A percentile compares a stretch with the other conserved stretches of the same genome.
Conservation (phyloP, 2,329 filamentous ascomycete species). For the Aspergillus sp. region DNA sequence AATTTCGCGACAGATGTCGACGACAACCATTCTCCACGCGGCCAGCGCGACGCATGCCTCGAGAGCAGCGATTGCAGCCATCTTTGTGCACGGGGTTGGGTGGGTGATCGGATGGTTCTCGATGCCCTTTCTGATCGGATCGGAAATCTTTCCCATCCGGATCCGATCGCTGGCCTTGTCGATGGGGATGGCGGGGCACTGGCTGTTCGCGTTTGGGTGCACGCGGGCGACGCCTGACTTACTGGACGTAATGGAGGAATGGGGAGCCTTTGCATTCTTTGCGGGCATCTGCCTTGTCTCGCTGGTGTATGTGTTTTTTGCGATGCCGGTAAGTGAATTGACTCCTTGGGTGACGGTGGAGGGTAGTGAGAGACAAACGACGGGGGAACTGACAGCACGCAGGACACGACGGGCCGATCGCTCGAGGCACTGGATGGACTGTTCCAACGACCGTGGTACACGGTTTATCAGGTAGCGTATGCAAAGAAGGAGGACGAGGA, state of each 20-base stretch:
- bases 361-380: too few species aligned
- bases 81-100: slow-evolving; percentile 51
- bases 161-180: slow-evolving; percentile 42
- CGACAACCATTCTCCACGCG: slow-evolving; percentile 21
- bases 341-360: too few species aligned
- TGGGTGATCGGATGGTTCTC: slow-evolving; percentile 44
- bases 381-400: neutral
- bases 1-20: slow-evolving; percentile 21
- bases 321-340: slow-evolving; percentile 18
- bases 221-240: slow-evolving; percentile 25
- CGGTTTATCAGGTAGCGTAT: slow-evolving; percentile 21
- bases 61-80: slow-evolving; percentile 45
- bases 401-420: slow-evolving; percentile 24
- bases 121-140: slow-evolving; percentile 50
- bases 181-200: slow-evolving; percentile 29
- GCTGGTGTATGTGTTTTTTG: slow-evolving; percentile 24
- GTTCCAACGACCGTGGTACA: slow-evolving; percentile 25
- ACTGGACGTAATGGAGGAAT: slow-evolving; percentile 23
- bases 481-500: slow-evolving; percentile 7
- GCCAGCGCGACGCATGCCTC: slow-evolving; percentile 31
- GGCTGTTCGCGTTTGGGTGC: slow-evolving; percentile 46
- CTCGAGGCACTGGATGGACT: slow-evolving; percentile 22
- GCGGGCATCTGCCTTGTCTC: slow-evolving; percentile 21
- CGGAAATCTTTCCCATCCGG: slow-evolving; percentile 50
- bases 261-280: slow-evolving; percentile 28